Evolutionary conservation across 2,329 filamentous ascomycete species (phyloP).

Genomic region (Cercospora sojina): DNA sequence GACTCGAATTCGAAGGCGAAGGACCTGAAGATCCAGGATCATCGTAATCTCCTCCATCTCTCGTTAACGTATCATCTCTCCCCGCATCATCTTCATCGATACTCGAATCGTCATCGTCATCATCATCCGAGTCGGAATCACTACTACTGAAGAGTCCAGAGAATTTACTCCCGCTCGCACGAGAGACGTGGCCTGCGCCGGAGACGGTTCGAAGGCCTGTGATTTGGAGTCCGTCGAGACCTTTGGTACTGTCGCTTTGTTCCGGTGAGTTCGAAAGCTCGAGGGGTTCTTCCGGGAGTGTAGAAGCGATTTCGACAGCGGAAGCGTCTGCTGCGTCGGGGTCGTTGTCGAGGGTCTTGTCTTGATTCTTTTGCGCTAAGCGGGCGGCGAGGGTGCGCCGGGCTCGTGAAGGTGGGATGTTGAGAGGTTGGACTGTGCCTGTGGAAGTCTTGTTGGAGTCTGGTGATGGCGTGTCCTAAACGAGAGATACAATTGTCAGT

Average conservation of each 20-base stretch:
- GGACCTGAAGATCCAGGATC: constrained; percentile 39
- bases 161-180: constrained; percentile 27
- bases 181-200: constrained; percentile 15
- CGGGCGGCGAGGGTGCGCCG: constrained; percentile 87
- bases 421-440: constrained; percentile 68
- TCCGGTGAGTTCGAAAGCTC: constrained; percentile 14
- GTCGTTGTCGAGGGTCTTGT: constrained; percentile 34
- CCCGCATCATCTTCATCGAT: constrained; percentile 32
- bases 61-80: constrained; percentile 39
- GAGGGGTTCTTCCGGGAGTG: constrained; percentile 35
- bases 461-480: constrained; percentile 16
- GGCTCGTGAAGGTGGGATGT: constrained; percentile 81
- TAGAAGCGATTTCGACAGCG: constrained; percentile 32
- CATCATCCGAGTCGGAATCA: constrained; percentile 36
- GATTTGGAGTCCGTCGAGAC: constrained; percentile 29
- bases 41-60: constrained; percentile 47
- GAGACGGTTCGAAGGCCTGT: constrained; percentile 28
- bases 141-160: constrained; percentile 34
- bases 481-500: constrained; percentile 8
- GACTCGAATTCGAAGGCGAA: neutral
- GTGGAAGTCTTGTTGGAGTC: constrained; percentile 31
- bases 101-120: constrained; percentile 45
- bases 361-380: constrained; percentile 56
- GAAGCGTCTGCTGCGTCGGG: constrained; percentile 36
- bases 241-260: constrained; percentile 1